These are phyloP conservation scores for Glaciozyma martinii DNA, from an alignment of 768 basidiomycete genomes.

Conservation along the genomic window DNA sequence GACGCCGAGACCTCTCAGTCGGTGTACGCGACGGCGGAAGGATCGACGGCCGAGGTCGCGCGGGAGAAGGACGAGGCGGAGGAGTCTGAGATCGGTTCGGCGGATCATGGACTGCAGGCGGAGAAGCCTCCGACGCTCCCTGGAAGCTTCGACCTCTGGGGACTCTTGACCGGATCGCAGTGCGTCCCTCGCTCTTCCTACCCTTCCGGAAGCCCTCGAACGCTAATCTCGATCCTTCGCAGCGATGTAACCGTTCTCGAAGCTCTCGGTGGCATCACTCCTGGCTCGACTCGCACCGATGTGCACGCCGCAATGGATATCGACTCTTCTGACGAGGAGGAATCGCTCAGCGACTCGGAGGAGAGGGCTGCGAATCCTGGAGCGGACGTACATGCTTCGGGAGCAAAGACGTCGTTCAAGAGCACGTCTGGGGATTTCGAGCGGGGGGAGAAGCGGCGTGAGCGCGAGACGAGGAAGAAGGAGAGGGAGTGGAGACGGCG, in stretches of 20 bases:
- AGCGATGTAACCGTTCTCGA: not conserved
- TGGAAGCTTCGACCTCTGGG: not conserved
- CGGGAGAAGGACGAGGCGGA: not conserved
- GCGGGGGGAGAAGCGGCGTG: too few relatives aligned
- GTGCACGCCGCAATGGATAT: not conserved
- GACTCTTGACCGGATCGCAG: not conserved
- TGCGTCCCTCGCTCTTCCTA: not conserved
- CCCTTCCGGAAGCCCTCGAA: not conserved
- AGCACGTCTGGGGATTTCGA: too few relatives aligned
- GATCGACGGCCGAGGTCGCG: not conserved
- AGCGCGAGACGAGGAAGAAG: too few relatives aligned
- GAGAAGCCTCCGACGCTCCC: not conserved
- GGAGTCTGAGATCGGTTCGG: not conserved
- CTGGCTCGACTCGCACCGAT: not conserved
- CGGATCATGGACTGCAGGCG: not conserved
- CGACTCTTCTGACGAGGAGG: not conserved
- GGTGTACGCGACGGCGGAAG: too few relatives aligned
- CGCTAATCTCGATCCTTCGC: not conserved
- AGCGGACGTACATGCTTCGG: not conserved
- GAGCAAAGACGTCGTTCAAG: too few relatives aligned
- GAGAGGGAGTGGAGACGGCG: not conserved
- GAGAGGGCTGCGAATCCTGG: not conserved
- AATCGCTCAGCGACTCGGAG: not conserved
- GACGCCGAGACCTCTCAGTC: not conserved
- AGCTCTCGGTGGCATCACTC: not conserved